Conservation (phyloP, 805 yeast species). For the Barnettozyma siamensis region DNA sequence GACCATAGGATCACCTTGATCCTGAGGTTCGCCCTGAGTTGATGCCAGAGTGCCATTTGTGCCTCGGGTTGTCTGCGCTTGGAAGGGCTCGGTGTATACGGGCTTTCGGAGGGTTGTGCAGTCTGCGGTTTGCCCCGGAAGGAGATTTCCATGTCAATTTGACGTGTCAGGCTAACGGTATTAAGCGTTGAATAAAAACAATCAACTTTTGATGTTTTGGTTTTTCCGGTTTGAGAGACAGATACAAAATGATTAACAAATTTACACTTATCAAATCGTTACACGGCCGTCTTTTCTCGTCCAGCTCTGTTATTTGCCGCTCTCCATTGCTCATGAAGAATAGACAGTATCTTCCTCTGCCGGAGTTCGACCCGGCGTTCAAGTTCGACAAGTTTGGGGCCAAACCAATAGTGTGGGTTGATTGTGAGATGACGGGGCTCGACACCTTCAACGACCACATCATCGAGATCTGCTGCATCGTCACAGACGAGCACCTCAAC, state of each 20-base stretch:
- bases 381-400: slow-evolving; percentile 11
- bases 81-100: slow-evolving; percentile 14
- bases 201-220: too few relatives aligned
- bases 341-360: slow-evolving; percentile 5
- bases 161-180: too few relatives aligned
- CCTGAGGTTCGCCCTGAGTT: slow-evolving; percentile 6
- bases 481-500: slow-evolving; percentile 79
- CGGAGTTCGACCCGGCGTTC: slow-evolving; percentile 13
- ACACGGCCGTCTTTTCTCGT: not conserved
- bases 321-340: slow-evolving; percentile 1
- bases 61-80: not conserved
- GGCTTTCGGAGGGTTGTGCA: not conserved
- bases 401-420: slow-evolving; percentile 80
- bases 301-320: not conserved
- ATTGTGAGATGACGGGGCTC: slow-evolving; percentile 98
- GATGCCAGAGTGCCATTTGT: not conserved
- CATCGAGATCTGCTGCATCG: slow-evolving; percentile 84
- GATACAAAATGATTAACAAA: too few relatives aligned
- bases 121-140: slow-evolving; percentile 11
- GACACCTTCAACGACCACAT: slow-evolving; percentile 76
- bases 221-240: too few relatives aligned
- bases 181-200: too few relatives aligned
- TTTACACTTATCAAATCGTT: too few relatives aligned
- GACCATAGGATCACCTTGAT: slow-evolving; percentile 11
- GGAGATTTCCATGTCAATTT: slow-evolving; percentile 11